phyloP scores from a whole-genome alignment of 164 flowering plant species.

The Chloranthus sessilifolius region DNA sequence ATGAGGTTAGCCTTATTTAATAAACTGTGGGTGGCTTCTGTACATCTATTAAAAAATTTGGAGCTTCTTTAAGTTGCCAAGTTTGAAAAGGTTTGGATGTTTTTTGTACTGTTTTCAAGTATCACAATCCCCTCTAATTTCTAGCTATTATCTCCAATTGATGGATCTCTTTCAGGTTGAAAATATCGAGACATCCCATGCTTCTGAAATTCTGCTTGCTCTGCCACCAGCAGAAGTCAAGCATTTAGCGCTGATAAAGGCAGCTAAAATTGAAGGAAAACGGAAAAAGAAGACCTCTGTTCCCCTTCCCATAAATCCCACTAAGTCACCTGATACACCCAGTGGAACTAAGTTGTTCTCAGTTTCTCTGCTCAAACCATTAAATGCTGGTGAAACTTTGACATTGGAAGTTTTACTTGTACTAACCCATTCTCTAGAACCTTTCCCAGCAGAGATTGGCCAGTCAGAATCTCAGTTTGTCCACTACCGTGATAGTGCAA shows the following conservation, averaged over 20 bases:
- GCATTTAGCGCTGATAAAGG: constrained; percentile 62
- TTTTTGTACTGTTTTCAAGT: too few species aligned
- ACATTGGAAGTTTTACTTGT: constrained; percentile 63
- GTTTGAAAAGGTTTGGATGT: too few species aligned
- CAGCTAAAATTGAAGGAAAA: constrained; percentile 53
- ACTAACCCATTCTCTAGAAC: constrained; percentile 74
- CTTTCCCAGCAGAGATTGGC: constrained; percentile 91
- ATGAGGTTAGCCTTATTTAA: too few species aligned
- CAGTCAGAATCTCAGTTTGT: constrained; percentile 93
- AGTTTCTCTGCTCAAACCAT: constrained; percentile 48
- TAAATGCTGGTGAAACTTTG: constrained; percentile 48
- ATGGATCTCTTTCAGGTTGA: constrained; percentile 53
- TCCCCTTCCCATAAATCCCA: constrained; percentile 65
- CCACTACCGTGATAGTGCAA: constrained; percentile 82
- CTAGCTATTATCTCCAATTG: constrained; percentile 1
- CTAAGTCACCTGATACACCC: constrained; percentile 54
- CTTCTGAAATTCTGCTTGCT: constrained; percentile 72
- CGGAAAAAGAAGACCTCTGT: constrained; percentile 61
- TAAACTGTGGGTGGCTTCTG: too few species aligned
- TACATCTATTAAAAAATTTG: too few species aligned
- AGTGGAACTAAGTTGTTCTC: constrained; percentile 60
- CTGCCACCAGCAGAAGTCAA: constrained; percentile 72
- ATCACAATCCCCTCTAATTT: too few species aligned
- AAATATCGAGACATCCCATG: constrained; percentile 57
- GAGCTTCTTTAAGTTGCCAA: too few species aligned